Percentiles rank a stretch among this genome's conserved stretches.
Conservation (phyloP, 345 rosid genomes). For the Iberis pinnata region DNA sequence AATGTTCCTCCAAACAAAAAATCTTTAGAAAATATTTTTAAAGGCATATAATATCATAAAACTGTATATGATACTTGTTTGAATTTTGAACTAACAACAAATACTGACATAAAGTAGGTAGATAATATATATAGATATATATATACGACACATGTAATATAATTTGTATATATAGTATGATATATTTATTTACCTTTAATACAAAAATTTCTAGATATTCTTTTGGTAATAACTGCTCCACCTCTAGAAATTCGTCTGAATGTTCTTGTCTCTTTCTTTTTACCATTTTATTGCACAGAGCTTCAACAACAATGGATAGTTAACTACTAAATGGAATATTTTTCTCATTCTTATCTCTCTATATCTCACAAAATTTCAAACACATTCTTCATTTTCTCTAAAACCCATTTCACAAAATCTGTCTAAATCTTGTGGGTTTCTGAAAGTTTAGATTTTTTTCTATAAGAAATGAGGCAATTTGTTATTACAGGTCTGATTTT, state of each 20-base stretch:
- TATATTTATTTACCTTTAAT: conserved; percentile 11
- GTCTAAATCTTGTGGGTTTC: conserved; percentile 6
- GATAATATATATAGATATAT: neutral
- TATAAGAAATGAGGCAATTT: conserved; percentile 36
- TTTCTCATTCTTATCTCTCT: conserved; percentile 5
- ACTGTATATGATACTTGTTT: neutral
- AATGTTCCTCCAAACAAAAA: no score
- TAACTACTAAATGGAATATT: conserved; percentile 17
- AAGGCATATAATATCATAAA: neutral
- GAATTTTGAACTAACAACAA: conserved; percentile 5
- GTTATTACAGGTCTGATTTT: conserved; percentile 35
- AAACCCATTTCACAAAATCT: conserved; percentile 9
- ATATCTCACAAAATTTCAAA: conserved; percentile 15
- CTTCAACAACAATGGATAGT: conserved; percentile 21
- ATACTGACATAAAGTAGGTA: neutral
- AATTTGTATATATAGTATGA: neutral
- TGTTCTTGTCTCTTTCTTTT: conserved; percentile 28
- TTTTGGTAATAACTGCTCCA: conserved; percentile 31
- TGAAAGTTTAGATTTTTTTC: neutral
- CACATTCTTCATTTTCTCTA: conserved; percentile 18
- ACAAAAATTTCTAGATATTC: neutral
- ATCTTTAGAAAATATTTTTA: neutral
- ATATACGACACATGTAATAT: neutral
- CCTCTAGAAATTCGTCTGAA: conserved; percentile 17
- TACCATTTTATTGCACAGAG: conserved; percentile 20